A percentile compares a stretch with the other conserved stretches of the same genome.
These are phyloP conservation scores for Debaryomyces prosopidis DNA, from an alignment of 805 yeast genomes.

Conservation along the genomic window DNA sequence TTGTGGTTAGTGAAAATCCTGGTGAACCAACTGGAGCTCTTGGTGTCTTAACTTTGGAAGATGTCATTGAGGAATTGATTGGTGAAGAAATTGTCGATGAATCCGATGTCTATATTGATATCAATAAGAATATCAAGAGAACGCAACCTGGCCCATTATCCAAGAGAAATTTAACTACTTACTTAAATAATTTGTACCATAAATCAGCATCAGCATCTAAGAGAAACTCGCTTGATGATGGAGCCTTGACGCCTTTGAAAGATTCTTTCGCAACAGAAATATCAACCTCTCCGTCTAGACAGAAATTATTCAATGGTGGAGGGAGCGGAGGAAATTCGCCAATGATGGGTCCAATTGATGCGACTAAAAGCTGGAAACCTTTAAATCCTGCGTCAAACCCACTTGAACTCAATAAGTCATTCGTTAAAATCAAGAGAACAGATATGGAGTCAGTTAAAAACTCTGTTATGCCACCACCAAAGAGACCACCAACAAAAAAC, in stretches of 20 bases:
- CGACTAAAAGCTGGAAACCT: constrained; percentile 44
- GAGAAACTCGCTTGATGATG: constrained; percentile 41
- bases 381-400: constrained; percentile 73
- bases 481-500: constrained; percentile 11
- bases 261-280: constrained; percentile 1
- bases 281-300: constrained; percentile 4
- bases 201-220: constrained; percentile 33
- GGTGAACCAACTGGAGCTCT: constrained; percentile 82
- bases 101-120: constrained; percentile 89
- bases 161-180: constrained; percentile 66
- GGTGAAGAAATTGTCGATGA: constrained; percentile 98
- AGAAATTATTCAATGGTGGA: neutral
- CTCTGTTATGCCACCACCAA: constrained; percentile 24
- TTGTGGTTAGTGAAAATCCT: constrained; percentile 82
- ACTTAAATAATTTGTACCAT: constrained; percentile 62
- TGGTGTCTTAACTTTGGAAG: constrained; percentile 93
- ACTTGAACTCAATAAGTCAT: constrained; percentile 59
- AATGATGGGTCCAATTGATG: constrained; percentile 12
- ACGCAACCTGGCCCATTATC: constrained; percentile 74
- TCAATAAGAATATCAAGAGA: constrained; percentile 82
- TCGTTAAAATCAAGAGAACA: constrained; percentile 70
- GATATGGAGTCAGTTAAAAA: constrained; percentile 19
- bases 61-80: constrained; percentile 95
- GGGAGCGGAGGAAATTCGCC: neutral
- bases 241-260: constrained; percentile 8